A percentile compares a stretch with the other conserved stretches of the same genome.
phyloP scores from a whole-genome alignment of 2,329 filamentous ascomycete species.

The Apiospora kogelbergensis region DNA sequence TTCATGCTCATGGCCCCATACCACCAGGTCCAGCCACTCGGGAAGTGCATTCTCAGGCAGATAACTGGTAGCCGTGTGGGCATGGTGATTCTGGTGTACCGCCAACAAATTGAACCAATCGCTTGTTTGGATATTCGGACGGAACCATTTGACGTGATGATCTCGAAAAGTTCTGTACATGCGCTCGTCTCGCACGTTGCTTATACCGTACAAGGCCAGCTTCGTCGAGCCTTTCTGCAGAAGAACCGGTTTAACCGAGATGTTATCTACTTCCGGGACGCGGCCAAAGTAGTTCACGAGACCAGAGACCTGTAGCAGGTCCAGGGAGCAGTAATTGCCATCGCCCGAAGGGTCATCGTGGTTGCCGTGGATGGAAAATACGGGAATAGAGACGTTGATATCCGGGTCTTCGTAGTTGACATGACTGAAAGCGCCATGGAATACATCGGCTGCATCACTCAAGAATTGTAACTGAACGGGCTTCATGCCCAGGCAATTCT shows the following conservation, averaged over 20 bases:
- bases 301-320: conserved; percentile 86
- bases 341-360: conserved; percentile 98
- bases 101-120: conserved; percentile 97
- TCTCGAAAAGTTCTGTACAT: conserved; percentile 93
- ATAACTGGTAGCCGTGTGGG: conserved; percentile 89
- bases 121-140: conserved; percentile 72
- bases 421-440: conserved; percentile 85
- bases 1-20: conserved; percentile 98
- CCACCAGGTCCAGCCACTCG: conserved; percentile 83
- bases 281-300: conserved; percentile 95
- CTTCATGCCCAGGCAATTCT: conserved; percentile 93
- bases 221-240: conserved; percentile 94
- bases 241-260: conserved; percentile 85
- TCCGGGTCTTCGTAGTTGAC: conserved; percentile 98
- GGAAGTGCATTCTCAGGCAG: conserved; percentile 92
- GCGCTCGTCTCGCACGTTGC: conserved; percentile 93
- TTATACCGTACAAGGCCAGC: conserved; percentile 88
- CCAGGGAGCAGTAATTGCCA: conserved; percentile 86
- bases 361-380: conserved; percentile 98
- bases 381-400: conserved; percentile 94
- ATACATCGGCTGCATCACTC: conserved; percentile 88
- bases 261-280: conserved; percentile 89
- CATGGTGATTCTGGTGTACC: conserved; percentile 94
- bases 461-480: conserved; percentile 94
- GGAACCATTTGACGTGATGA: conserved; percentile 90